Percentiles rank a stretch among this genome's conserved stretches.
phyloP scores from a whole-genome alignment of 176 grass and related monocot species.

The Avena eriantha region DNA sequence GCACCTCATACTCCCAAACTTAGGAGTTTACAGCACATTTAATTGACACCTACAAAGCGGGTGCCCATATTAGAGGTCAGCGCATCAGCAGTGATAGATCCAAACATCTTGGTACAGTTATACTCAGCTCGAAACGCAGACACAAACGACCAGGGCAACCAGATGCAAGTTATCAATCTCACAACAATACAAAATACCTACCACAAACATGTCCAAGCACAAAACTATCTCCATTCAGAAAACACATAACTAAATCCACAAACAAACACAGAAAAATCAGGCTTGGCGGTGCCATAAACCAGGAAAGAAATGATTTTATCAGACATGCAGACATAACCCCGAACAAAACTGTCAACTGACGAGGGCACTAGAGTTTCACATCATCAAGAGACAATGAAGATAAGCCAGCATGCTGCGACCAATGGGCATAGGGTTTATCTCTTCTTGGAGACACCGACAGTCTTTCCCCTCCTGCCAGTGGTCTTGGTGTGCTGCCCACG shows the following conservation, averaged over 20 bases:
- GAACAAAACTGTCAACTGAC: slow-evolving; percentile 1
- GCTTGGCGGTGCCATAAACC: background rate
- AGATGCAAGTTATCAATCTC: too few relatives aligned
- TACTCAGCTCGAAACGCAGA: too few relatives aligned
- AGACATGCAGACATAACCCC: slow-evolving; percentile 14
- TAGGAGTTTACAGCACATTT: too few relatives aligned
- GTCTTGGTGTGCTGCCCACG: slow-evolving; percentile 98
- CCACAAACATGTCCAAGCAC: background rate
- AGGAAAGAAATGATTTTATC: slow-evolving; percentile 13
- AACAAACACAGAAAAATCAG: background rate
- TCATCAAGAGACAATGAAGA: background rate
- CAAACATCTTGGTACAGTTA: too few relatives aligned
- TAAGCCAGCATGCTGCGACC: background rate
- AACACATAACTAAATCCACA: background rate
- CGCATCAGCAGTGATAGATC: too few relatives aligned
- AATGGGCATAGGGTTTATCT: slow-evolving; percentile 47
- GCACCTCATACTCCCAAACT: too few relatives aligned
- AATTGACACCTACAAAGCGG: too few relatives aligned
- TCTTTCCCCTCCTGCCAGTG: slow-evolving; percentile 93
- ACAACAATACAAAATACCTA: background rate
- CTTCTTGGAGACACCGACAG: slow-evolving; percentile 99
- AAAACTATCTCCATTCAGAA: slow-evolving; percentile 12
- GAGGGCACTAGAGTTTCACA: background rate
- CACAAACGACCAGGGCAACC: background rate
- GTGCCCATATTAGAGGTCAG: too few relatives aligned